Conservation (phyloP, 768 basidiomycete species). For the Sporobolomyces phaffii region DNA sequence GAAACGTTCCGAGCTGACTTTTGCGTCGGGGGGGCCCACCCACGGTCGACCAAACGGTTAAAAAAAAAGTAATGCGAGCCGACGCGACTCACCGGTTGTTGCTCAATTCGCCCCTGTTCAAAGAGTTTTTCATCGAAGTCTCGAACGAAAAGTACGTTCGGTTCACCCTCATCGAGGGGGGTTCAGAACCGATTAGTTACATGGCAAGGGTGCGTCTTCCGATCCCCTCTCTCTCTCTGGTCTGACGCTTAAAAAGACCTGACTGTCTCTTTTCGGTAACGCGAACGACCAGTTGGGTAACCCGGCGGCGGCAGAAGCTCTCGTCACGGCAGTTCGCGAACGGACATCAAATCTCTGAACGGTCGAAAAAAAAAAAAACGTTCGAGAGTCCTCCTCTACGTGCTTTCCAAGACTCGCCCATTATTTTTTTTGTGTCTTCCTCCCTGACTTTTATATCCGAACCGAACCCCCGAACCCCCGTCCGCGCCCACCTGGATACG, state of each 20-base stretch:
- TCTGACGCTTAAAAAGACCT: neutral
- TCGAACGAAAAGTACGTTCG: slow-evolving; percentile 39
- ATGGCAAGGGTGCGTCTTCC: slow-evolving; percentile 32
- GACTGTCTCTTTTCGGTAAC: neutral
- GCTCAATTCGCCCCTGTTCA: slow-evolving; percentile 39
- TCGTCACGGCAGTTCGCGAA: slow-evolving; percentile 27
- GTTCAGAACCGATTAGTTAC: slow-evolving; percentile 34
- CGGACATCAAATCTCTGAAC: slow-evolving; percentile 26
- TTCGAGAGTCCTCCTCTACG: too few relatives aligned
- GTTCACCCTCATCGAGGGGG: slow-evolving; percentile 35
- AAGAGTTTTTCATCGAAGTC: slow-evolving; percentile 36
- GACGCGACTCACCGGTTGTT: slow-evolving; percentile 40
- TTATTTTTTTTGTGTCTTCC: too few relatives aligned
- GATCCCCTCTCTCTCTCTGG: neutral
- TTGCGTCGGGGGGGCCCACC: too few relatives aligned
- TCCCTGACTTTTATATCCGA: too few relatives aligned
- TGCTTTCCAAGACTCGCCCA: too few relatives aligned
- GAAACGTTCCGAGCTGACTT: too few relatives aligned
- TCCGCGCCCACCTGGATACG: too few relatives aligned
- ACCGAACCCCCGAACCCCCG: too few relatives aligned
- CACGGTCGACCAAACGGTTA: neutral
- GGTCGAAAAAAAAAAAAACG: too few relatives aligned
- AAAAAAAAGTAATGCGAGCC: slow-evolving; percentile 38
- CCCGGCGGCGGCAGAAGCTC: slow-evolving; percentile 5
- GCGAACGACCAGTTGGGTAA: slow-evolving; percentile 28